phyloP scores from a whole-genome alignment of 2,329 filamentous ascomycete genomes.

The Talaromyces sp. region DNA sequence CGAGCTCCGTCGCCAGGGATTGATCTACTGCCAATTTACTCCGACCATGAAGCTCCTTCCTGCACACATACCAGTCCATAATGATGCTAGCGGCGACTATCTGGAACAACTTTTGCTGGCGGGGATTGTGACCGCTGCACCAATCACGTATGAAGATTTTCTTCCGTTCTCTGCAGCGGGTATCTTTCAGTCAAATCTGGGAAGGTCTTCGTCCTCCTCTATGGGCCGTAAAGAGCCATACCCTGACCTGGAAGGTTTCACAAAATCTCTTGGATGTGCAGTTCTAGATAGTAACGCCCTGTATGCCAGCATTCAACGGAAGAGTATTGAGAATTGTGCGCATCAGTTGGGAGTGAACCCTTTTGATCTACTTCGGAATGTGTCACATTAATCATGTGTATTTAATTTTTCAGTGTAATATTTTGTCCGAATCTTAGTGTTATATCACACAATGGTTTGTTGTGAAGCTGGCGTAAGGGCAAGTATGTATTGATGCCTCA shows the following conservation, averaged over 20 bases:
- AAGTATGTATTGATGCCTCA: too few species aligned
- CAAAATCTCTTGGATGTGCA: constrained; percentile 23
- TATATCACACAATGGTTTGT: too few species aligned
- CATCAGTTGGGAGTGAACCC: constrained; percentile 13
- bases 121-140: constrained; percentile 39
- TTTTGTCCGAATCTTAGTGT: too few species aligned
- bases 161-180: constrained; percentile 57
- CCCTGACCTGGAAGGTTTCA: constrained; percentile 31
- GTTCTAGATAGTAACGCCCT: constrained; percentile 31
- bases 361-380: too few species aligned
- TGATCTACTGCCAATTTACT: constrained; percentile 48
- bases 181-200: constrained; percentile 54
- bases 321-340: constrained; percentile 28
- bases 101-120: constrained; percentile 38
- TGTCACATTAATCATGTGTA: too few species aligned
- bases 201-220: constrained; percentile 20
- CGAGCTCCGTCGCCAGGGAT: constrained; percentile 36
- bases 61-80: neutral
- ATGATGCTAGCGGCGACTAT: neutral
- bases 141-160: constrained; percentile 60
- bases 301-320: constrained; percentile 29
- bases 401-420: too few species aligned
- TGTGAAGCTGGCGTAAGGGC: too few species aligned
- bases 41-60: constrained; percentile 16
- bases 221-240: constrained; percentile 29